Percentiles rank a stretch among this genome's conserved stretches.
phyloP scores from a whole-genome alignment of 305 asterid genomes.

The Rubia balearica region DNA sequence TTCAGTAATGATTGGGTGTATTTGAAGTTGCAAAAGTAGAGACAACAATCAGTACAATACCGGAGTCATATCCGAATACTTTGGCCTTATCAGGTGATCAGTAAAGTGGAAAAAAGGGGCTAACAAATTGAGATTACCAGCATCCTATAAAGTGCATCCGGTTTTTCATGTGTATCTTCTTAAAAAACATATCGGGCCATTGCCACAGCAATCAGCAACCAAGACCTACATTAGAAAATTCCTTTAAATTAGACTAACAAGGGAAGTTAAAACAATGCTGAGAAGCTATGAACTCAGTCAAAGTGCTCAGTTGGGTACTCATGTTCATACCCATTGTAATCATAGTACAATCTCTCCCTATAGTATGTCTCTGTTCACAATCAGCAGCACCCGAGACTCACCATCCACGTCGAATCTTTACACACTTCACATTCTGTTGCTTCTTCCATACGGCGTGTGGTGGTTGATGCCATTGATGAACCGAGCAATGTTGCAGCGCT shows the following conservation, averaged over 20 bases:
- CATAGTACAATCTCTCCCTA: slow-evolving; percentile 80
- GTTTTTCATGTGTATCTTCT: no score
- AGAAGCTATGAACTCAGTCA: slow-evolving; percentile 26
- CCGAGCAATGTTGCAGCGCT: slow-evolving; percentile 75
- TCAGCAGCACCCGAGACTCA: slow-evolving; percentile 59
- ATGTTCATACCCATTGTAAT: slow-evolving; percentile 79
- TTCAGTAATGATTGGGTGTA: no score
- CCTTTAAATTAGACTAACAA: neutral
- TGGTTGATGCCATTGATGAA: slow-evolving; percentile 92
- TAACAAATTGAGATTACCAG: no score
- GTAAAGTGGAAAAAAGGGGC: no score
- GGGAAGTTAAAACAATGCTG: neutral
- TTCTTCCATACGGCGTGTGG: slow-evolving; percentile 70
- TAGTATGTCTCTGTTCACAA: slow-evolving; percentile 67
- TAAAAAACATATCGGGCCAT: no score
- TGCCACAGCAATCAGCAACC: no score
- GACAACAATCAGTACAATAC: no score
- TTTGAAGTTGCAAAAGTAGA: no score
- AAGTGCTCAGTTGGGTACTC: slow-evolving; percentile 90
- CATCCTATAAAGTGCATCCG: no score
- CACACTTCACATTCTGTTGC: slow-evolving; percentile 80
- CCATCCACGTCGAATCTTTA: slow-evolving; percentile 68
- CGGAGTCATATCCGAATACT: no score
- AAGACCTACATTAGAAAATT: neutral
- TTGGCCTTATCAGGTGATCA: no score